phyloP scores from a whole-genome alignment of 441 rosid species.

The Oxalis stricta region DNA sequence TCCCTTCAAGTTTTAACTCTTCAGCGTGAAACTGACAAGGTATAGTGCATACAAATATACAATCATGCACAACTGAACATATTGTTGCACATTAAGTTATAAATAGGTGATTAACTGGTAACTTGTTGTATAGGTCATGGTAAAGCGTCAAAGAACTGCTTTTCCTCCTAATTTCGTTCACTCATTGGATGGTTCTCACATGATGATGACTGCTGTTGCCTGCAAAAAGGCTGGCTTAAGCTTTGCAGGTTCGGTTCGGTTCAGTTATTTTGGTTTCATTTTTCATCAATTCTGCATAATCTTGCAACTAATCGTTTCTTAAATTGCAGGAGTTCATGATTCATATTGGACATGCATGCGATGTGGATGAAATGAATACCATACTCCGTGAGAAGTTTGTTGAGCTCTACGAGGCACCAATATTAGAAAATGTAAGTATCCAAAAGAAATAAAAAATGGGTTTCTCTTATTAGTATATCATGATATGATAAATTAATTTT shows the following conservation, averaged over 20 bases:
- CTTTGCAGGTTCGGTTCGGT: constrained; percentile 61
- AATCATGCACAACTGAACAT: too few relatives aligned
- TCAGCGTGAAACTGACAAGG: constrained; percentile 88
- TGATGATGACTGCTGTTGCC: constrained; percentile 99
- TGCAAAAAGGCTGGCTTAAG: constrained; percentile 79
- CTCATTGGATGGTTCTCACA: constrained; percentile 95
- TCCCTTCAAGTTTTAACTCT: constrained; percentile 87
- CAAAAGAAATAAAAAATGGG: too few relatives aligned
- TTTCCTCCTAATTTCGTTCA: constrained; percentile 98
- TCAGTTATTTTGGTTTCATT: neutral
- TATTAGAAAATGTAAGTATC: constrained; percentile 77
- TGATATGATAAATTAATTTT: too few relatives aligned
- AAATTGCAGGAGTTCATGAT: constrained; percentile 85
- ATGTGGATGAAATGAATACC: constrained; percentile 74
- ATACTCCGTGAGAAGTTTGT: constrained; percentile 88
- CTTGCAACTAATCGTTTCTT: constrained; percentile 11
- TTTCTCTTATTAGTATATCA: too few relatives aligned
- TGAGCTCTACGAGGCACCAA: constrained; percentile 76
- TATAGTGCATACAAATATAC: constrained; percentile 13
- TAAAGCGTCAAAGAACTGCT: constrained; percentile 79
- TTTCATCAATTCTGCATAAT: constrained; percentile 1
- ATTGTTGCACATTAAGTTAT: too few relatives aligned
- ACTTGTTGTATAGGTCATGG: constrained; percentile 54
- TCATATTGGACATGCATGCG: constrained; percentile 98
- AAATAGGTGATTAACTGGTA: constrained; percentile 2